Conservation (phyloP, 495 filamentous ascomycete genomes). For the Tricharina praecox region DNA sequence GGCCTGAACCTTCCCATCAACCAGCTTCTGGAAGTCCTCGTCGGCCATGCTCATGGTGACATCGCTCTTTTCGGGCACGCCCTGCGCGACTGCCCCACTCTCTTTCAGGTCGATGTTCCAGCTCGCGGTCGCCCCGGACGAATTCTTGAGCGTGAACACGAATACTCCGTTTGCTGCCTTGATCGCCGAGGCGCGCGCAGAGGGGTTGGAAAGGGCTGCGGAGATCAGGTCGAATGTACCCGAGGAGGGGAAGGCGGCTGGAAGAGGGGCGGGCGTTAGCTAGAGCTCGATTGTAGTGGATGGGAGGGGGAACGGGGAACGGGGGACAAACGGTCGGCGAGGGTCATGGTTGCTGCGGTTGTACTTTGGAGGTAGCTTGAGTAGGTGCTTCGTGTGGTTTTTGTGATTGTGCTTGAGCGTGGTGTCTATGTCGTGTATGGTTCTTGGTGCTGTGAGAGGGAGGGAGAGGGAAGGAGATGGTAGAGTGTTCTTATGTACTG, state of each 20-base stretch:
- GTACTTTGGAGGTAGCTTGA: too few species aligned
- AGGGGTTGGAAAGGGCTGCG: slow-evolving; percentile 47
- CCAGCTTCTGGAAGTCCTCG: slow-evolving; percentile 64
- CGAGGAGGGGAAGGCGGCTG: slow-evolving; percentile 80
- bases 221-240: slow-evolving; percentile 81
- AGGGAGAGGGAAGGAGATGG: too few species aligned
- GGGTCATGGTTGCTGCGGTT: slow-evolving; percentile 1
- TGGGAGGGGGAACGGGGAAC: too few species aligned
- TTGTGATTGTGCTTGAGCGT: too few species aligned
- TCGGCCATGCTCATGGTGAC: slow-evolving; percentile 76
- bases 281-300: neutral
- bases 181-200: slow-evolving; percentile 66
- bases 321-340: neutral
- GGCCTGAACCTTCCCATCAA: slow-evolving; percentile 78
- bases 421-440: too few species aligned
- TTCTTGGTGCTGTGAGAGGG: too few species aligned
- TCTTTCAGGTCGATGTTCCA: slow-evolving; percentile 96
- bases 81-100: slow-evolving; percentile 65
- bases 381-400: too few species aligned
- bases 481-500: too few species aligned
- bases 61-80: slow-evolving; percentile 56
- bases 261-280: slow-evolving; percentile 7
- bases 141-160: slow-evolving; percentile 83
- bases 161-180: slow-evolving; percentile 77
- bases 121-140: slow-evolving; percentile 52